Evolutionary conservation across 768 basidiomycete genomes (phyloP).

Genomic region (Pleurotus platypus): DNA sequence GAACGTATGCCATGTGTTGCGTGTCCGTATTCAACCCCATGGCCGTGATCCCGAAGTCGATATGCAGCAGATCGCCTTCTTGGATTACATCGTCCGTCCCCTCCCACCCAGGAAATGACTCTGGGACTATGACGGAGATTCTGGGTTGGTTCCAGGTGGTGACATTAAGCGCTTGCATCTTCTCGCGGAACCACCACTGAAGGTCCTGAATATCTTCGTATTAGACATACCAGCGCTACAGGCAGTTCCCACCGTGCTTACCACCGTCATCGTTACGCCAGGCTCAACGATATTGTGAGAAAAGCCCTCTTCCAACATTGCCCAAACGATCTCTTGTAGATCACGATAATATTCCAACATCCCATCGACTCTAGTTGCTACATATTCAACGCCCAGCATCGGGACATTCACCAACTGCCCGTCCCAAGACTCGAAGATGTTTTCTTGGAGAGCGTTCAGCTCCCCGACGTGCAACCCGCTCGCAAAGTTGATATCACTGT

Average conservation of each 20-base stretch:
- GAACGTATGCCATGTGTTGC: constrained; percentile 54
- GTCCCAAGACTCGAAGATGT: constrained; percentile 41
- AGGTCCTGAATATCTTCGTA: constrained; percentile 31
- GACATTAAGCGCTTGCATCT: constrained; percentile 42
- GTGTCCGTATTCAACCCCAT: constrained; percentile 55
- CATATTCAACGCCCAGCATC: constrained; percentile 45
- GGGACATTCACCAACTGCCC: constrained; percentile 34
- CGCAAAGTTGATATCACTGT: constrained; percentile 42
- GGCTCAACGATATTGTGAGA: constrained; percentile 36
- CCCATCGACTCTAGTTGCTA: constrained; percentile 35
- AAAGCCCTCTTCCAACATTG: constrained; percentile 51
- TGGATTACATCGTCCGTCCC: constrained; percentile 36
- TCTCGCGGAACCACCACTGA: constrained; percentile 52
- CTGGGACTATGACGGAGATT: constrained; percentile 39
- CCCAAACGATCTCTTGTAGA: constrained; percentile 50
- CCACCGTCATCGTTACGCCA: constrained; percentile 42
- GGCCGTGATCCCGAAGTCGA: constrained; percentile 52
- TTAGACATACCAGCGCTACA: no score
- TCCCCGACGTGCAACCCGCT: constrained; percentile 51
- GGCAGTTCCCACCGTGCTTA: constrained; percentile 12
- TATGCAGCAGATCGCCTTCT: constrained; percentile 49
- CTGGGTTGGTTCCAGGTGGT: constrained; percentile 53
- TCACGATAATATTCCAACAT: constrained; percentile 42
- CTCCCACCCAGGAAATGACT: constrained; percentile 38
- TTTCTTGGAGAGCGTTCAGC: constrained; percentile 28